A percentile compares a stretch with the other conserved stretches of the same genome.
Conservation (phyloP, 805 yeast genomes). For the Cyberlindnera maritima region DNA sequence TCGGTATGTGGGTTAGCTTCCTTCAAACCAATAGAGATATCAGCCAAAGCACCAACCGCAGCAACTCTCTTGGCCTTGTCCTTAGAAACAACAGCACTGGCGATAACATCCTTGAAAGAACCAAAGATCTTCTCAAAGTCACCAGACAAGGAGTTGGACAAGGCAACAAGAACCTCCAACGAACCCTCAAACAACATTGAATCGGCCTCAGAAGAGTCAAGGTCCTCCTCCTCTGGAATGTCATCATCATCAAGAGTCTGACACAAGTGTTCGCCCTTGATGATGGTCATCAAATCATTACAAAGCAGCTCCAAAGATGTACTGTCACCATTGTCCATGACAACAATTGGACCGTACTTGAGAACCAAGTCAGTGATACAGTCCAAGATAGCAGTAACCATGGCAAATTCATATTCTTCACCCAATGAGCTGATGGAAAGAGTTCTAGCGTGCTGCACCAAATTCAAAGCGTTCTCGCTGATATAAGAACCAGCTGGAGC, state of each 20-base stretch:
- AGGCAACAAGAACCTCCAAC: constrained; percentile 76
- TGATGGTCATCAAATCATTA: constrained; percentile 63
- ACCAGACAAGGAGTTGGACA: constrained; percentile 72
- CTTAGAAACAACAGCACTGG: constrained; percentile 55
- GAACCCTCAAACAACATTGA: constrained; percentile 82
- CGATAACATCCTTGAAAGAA: constrained; percentile 64
- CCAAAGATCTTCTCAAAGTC: constrained; percentile 75
- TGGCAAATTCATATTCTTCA: constrained; percentile 80
- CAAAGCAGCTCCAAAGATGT: constrained; percentile 67
- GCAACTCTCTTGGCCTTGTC: constrained; percentile 74
- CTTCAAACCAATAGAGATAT: constrained; percentile 75
- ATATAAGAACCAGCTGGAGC: constrained; percentile 60
- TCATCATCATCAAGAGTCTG: constrained; percentile 74
- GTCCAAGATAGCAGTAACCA: constrained; percentile 79
- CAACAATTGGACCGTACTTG: constrained; percentile 67
- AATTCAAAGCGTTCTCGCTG: constrained; percentile 51
- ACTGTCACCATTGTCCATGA: constrained; percentile 57
- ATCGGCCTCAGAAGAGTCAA: constrained; percentile 54
- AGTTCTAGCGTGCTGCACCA: constrained; percentile 65
- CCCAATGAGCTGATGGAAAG: constrained; percentile 59
- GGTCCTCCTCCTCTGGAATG: constrained; percentile 50
- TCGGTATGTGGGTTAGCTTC: constrained; percentile 60
- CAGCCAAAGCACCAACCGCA: constrained; percentile 89
- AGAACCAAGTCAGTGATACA: constrained; percentile 64
- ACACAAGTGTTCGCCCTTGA: constrained; percentile 81